Percentiles rank a stretch among this genome's conserved stretches.
Evolutionary conservation across 345 rosid species (phyloP).

Genomic region (Lepidium sativum): DNA sequence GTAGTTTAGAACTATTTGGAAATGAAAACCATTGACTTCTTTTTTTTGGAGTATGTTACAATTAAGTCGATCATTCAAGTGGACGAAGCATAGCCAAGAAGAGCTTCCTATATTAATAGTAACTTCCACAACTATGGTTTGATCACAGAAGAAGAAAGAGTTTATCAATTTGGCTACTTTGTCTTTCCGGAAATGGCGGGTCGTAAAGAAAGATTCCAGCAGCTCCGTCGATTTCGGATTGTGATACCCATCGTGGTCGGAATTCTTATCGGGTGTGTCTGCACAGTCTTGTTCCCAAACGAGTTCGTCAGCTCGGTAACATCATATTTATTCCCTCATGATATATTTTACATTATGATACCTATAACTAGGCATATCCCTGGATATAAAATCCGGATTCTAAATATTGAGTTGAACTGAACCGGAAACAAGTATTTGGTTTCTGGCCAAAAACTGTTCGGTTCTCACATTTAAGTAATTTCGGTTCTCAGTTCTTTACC

Average conservation of each 20-base stretch:
- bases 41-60: not conserved
- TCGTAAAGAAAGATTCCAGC: constrained; percentile 51
- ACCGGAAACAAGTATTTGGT: too few relatives aligned
- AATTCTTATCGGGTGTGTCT: constrained; percentile 49
- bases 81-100: too few relatives aligned
- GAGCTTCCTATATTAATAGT: not conserved
- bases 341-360: not conserved
- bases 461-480: too few relatives aligned
- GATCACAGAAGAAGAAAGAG: not conserved
- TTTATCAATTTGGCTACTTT: not conserved
- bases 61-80: not conserved
- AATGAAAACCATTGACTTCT: not conserved
- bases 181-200: constrained; percentile 33
- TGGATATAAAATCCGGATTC: too few relatives aligned
- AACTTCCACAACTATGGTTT: not conserved
- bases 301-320: constrained; percentile 40
- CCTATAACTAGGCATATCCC: not conserved
- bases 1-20: too few relatives aligned
- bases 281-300: constrained; percentile 52
- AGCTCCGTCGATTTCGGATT: constrained; percentile 51
- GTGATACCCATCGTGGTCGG: constrained; percentile 56
- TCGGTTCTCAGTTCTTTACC: too few relatives aligned
- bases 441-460: too few relatives aligned
- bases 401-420: too few relatives aligned
- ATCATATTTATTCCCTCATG: not conserved